Conservation (phyloP, 2,329 filamentous ascomycete genomes). For the Pseudogymnoascus sp. region DNA sequence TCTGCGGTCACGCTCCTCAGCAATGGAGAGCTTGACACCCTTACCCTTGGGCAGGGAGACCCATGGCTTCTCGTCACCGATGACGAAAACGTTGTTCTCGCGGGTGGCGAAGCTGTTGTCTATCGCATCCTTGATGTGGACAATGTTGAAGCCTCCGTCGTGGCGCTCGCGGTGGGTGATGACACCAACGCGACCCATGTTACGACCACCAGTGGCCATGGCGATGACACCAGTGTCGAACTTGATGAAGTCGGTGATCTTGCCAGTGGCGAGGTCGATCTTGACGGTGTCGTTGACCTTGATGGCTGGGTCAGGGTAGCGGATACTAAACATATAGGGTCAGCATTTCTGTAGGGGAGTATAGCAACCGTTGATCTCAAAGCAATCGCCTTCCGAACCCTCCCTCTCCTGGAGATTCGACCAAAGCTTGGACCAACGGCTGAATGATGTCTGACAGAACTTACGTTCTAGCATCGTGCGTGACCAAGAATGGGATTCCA, state of each 20-base stretch:
- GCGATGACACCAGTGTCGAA: constrained; percentile 98
- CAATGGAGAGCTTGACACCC: constrained; percentile 99
- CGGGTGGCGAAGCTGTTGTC: constrained; percentile 99
- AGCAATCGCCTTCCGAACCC: constrained; percentile 6
- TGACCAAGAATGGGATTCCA: constrained; percentile 99
- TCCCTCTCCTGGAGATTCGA: constrained; percentile 32
- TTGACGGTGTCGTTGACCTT: constrained; percentile 99
- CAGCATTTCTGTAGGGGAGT: constrained; percentile 24
- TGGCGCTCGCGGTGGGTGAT: constrained; percentile 99
- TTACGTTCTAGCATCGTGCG: constrained; percentile 99
- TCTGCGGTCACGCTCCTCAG: constrained; percentile 97
- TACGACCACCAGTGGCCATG: constrained; percentile 99
- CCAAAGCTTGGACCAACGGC: constrained; percentile 99
- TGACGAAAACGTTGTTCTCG: constrained; percentile 99
- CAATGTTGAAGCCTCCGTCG: constrained; percentile 99
- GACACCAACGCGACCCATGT: constrained; percentile 99
- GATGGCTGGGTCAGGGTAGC: constrained; percentile 96
- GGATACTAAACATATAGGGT: constrained; percentile 61
- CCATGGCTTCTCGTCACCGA: constrained; percentile 98
- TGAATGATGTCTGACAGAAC: constrained; percentile 98
- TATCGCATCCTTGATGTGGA: constrained; percentile 99
- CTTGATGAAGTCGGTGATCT: constrained; percentile 96
- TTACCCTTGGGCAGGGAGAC: constrained; percentile 99
- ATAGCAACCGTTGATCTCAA: constrained; percentile 29
- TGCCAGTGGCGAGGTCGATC: constrained; percentile 93